Conservation (phyloP, 108 stramenopile genomes). For the Pseudonitzschia delicatissima region DNA sequence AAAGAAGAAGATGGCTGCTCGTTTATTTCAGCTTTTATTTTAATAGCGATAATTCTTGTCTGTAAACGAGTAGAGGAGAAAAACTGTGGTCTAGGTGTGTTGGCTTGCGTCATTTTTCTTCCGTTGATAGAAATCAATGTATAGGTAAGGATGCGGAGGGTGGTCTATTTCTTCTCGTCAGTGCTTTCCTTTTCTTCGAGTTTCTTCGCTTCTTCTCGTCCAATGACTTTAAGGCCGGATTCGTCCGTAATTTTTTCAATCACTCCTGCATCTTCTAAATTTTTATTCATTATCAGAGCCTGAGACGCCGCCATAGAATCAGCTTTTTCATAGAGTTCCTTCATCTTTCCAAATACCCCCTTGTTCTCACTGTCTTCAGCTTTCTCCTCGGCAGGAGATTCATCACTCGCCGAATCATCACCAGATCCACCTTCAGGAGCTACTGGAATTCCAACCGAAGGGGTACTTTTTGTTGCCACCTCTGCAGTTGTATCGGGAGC, state of each 20-base stretch:
- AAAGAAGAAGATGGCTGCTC: background rate
- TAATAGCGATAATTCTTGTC: background rate
- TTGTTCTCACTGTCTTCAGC: slow-evolving; percentile 5
- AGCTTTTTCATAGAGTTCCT: slow-evolving; percentile 74
- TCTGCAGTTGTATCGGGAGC: slow-evolving; percentile 5
- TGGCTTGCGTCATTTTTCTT: background rate
- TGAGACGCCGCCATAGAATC: slow-evolving; percentile 84
- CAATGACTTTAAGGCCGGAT: slow-evolving; percentile 76
- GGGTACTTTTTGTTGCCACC: slow-evolving; percentile 2
- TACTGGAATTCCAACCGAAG: no score
- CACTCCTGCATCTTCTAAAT: slow-evolving; percentile 80
- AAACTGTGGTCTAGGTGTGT: background rate
- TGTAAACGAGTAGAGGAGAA: background rate
- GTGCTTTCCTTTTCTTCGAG: background rate
- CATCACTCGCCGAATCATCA: background rate
- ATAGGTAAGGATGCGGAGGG: no score
- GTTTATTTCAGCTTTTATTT: background rate
- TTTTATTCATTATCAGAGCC: slow-evolving; percentile 81
- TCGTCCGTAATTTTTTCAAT: slow-evolving; percentile 89
- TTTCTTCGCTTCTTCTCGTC: slow-evolving; percentile 58
- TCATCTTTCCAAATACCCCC: slow-evolving; percentile 59
- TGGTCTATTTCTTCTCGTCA: background rate
- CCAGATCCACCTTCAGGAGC: background rate
- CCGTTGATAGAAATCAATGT: no score
- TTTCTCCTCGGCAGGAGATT: background rate